Conservation (phyloP, 2,329 filamentous ascomycete species). For the Colletotrichum navitas region DNA sequence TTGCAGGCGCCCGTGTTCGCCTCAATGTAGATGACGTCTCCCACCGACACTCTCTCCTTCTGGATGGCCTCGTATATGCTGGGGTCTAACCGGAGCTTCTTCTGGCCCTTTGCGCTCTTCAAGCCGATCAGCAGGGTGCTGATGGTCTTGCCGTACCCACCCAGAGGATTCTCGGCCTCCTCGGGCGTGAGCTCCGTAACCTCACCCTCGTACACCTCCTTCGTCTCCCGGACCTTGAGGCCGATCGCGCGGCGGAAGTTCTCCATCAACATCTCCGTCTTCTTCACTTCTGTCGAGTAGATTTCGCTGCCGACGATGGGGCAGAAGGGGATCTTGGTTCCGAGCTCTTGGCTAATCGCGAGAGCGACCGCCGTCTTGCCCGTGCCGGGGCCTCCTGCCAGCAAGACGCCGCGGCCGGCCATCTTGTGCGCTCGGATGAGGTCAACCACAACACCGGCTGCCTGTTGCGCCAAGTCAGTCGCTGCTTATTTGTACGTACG, state of each 20-base stretch:
- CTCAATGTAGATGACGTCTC: constrained; percentile 99
- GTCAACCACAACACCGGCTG: constrained; percentile 95
- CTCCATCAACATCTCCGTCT: constrained; percentile 99
- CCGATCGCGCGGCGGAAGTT: constrained; percentile 98
- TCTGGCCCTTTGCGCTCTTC: constrained; percentile 95
- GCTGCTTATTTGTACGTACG: neutral
- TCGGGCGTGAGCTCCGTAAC: constrained; percentile 98
- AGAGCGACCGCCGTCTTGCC: constrained; percentile 97
- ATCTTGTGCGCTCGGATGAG: constrained; percentile 97
- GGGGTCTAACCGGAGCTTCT: constrained; percentile 96
- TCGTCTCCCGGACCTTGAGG: constrained; percentile 96
- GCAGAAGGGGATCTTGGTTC: constrained; percentile 98
- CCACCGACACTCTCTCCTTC: constrained; percentile 95
- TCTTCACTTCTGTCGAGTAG: constrained; percentile 98
- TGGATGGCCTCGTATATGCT: constrained; percentile 99
- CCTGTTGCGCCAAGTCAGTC: constrained; percentile 62
- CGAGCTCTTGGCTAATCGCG: constrained; percentile 95
- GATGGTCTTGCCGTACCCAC: constrained; percentile 97
- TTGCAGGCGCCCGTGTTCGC: constrained; percentile 99
- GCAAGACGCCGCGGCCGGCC: constrained; percentile 91
- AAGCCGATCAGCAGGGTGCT: constrained; percentile 94
- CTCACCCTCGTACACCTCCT: constrained; percentile 99
- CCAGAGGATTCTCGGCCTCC: constrained; percentile 96
- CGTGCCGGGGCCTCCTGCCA: constrained; percentile 94
- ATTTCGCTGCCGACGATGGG: constrained; percentile 98